Percentiles rank a stretch among this genome's conserved stretches.
Evolutionary conservation across 2,329 filamentous ascomycete species (phyloP).

Genomic region (Teratosphaeria nubilosa): DNA sequence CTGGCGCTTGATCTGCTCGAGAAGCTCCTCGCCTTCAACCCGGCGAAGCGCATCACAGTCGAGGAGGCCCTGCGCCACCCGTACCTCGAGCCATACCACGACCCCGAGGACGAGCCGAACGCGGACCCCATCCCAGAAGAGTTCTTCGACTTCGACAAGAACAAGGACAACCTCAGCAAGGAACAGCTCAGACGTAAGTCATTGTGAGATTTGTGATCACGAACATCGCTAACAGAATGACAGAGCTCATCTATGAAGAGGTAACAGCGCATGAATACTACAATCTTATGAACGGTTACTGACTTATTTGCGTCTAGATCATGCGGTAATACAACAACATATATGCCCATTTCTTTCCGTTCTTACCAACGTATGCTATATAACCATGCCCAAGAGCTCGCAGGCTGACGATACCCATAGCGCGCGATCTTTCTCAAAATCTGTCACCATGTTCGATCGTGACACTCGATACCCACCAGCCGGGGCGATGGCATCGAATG

Average conservation of each 20-base stretch:
- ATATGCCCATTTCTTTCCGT: not conserved
- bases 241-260: slow-evolving; percentile 87
- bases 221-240: not conserved
- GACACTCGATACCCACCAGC: not conserved
- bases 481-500: not conserved
- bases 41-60: slow-evolving; percentile 95
- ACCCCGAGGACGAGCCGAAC: slow-evolving; percentile 95
- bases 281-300: not conserved
- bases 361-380: not conserved
- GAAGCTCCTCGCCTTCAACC: slow-evolving; percentile 95
- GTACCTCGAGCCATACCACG: slow-evolving; percentile 96
- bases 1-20: slow-evolving; percentile 87
- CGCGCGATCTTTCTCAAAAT: not conserved
- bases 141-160: slow-evolving; percentile 99
- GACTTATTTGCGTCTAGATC: not conserved
- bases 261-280: slow-evolving; percentile 44
- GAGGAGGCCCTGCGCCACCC: slow-evolving; percentile 96
- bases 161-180: slow-evolving; percentile 97
- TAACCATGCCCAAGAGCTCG: not conserved
- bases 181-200: slow-evolving; percentile 82
- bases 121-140: slow-evolving; percentile 94
- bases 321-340: not conserved
- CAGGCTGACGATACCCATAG: not conserved
- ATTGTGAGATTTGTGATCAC: not conserved
- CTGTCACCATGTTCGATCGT: not conserved